Base-by-base conservation (phyloP, 768 basidiomycete species). In the Omphalotus guepiniiformis region DNA sequence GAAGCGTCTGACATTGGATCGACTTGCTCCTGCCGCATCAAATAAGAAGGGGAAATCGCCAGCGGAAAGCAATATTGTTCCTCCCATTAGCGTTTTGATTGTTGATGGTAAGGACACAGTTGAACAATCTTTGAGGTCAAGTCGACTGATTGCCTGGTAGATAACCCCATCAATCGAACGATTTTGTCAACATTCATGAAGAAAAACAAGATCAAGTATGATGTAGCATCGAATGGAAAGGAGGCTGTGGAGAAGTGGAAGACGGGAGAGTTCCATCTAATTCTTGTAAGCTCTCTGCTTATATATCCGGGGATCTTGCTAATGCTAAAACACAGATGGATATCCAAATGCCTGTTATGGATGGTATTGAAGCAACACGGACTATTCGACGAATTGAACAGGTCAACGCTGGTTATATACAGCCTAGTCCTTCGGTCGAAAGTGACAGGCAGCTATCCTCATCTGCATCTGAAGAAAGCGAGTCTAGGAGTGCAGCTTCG, bases 331-430 rank as follows among this genome's bases (percentile, higher is more conserved):
- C 39, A 3, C 55, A 97, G 95, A 99, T 99, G 96, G 96, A 99
- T 70, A 98, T 99, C 45, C 95, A 98, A 67, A 93, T 99, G 81
- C 96, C 96, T 7, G 85, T 98, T 56, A 98, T 96, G 89, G 92
- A 95, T 65, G 96, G 96, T 27, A 96, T 98, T 40, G 82, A 91
- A 61, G 96, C 96, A 6, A 99, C 96, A 3, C 93, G 93, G 58
- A 90, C 94, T 63, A 99, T 99, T 49, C 78, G 96, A 42, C 79
- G 83, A 45, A 65, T 94, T 35, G 95, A 98, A 62, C 85, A 82
- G 56, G 51, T 66, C 29, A 81, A 76, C 50, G 78, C 81, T 41
- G 70, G 34, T n/a, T 38, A 37, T 19, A 46, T 47, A 7, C 43
- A 51, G 37, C 67, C 78, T 7, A 88, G 85, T 0, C 87, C 90